A percentile compares a stretch with the other conserved stretches of the same genome.
These are phyloP conservation scores for Anthracocystis setariae DNA, from an alignment of 1,284 basidiomycete species.

Conservation along the genomic window DNA sequence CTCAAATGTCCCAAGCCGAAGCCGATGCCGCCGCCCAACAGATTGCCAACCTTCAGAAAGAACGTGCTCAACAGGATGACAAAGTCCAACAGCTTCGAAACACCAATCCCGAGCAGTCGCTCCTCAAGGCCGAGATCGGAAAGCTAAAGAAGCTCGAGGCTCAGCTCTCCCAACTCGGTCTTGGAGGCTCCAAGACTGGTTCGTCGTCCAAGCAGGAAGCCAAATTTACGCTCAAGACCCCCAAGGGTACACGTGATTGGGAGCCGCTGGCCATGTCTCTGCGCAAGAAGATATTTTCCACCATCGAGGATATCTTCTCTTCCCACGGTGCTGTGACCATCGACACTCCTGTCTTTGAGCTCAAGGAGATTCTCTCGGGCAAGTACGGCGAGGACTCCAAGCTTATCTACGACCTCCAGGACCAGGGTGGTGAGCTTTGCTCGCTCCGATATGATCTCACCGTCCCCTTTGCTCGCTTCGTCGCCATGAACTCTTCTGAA, in stretches of 20 bases:
- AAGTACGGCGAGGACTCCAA: constrained; percentile 90
- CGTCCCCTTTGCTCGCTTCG: constrained; percentile 89
- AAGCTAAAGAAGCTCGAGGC: constrained; percentile 54
- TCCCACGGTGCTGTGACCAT: constrained; percentile 90
- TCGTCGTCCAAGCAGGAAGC: constrained; percentile 44
- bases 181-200: constrained; percentile 32
- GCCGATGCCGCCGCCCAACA: constrained; percentile 9
- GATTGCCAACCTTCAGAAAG: constrained; percentile 42
- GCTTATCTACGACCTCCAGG: constrained; percentile 96
- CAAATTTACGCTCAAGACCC: constrained; percentile 67
- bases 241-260: constrained; percentile 93
- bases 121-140: constrained; percentile 51
- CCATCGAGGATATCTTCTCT: constrained; percentile 87
- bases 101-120: constrained; percentile 39
- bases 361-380: constrained; percentile 91
- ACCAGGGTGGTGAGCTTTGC: constrained; percentile 98
- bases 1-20: constrained; percentile 25
- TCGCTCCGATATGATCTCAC: constrained; percentile 96
- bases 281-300: constrained; percentile 87
- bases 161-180: constrained; percentile 49
- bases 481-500: constrained; percentile 89
- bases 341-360: constrained; percentile 97
- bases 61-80: constrained; percentile 52
- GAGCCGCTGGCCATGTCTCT: constrained; percentile 93
- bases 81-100: constrained; percentile 58